phyloP scores from a whole-genome alignment of 441 rosid species.

The Adansonia grandidieri region DNA sequence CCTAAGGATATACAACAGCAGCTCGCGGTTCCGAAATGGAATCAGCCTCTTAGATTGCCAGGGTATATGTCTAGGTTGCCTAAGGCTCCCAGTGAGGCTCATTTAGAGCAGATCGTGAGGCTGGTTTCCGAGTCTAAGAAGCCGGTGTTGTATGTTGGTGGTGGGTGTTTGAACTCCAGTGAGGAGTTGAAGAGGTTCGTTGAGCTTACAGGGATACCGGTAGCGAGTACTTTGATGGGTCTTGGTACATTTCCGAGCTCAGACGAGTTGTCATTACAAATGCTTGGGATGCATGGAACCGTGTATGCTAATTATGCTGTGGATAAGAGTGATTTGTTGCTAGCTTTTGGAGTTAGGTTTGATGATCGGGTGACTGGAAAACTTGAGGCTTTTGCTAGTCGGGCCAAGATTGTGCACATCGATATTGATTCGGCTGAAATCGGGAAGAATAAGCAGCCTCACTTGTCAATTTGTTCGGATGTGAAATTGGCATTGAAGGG shows the following conservation, averaged over 20 bases:
- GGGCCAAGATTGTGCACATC: conserved; percentile 11
- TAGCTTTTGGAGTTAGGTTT: not conserved
- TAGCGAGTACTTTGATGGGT: conserved; percentile 86
- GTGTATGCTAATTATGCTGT: conserved; percentile 70
- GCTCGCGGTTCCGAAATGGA: conserved; percentile 42
- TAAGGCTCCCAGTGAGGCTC: conserved; percentile 49
- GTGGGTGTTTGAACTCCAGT: conserved; percentile 93
- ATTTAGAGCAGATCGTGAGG: conserved; percentile 81
- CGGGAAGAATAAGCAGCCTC: conserved; percentile 13
- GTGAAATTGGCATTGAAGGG: conserved; percentile 18
- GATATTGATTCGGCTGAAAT: not conserved
- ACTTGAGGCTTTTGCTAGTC: not conserved
- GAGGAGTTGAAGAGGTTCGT: conserved; percentile 77
- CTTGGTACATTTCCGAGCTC: not conserved
- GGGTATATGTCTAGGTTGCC: conserved; percentile 43
- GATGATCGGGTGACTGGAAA: not conserved
- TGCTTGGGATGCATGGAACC: conserved; percentile 11
- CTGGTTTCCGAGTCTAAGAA: conserved; percentile 70
- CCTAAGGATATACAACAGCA: conserved; percentile 93
- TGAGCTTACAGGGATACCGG: conserved; percentile 84
- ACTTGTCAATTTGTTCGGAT: not conserved
- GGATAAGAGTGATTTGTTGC: conserved; percentile 15
- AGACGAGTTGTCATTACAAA: not conserved
- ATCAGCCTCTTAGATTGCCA: not conserved
- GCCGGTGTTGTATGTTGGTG: conserved; percentile 92